Conservation (phyloP, 2,329 filamentous ascomycete genomes). For the Aspergillus nomiae region DNA sequence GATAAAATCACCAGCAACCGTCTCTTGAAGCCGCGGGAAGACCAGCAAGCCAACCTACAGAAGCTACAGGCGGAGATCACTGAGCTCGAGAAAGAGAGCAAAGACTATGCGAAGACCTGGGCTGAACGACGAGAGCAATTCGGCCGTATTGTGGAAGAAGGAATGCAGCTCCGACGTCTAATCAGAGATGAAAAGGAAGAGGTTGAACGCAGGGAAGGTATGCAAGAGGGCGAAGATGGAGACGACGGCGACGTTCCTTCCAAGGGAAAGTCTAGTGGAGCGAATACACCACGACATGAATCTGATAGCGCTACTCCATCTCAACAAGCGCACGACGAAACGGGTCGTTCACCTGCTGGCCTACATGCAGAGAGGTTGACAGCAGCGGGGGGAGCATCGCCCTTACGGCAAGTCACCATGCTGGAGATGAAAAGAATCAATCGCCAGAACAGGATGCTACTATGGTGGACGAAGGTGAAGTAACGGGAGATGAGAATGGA, state of each 20-base stretch:
- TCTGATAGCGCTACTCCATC: conserved; percentile 47
- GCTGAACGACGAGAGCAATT: conserved; percentile 83
- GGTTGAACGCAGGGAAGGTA: conserved; percentile 82
- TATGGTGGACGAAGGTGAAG: conserved; percentile 58
- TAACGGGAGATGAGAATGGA: conserved; percentile 37
- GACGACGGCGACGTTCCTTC: conserved; percentile 55
- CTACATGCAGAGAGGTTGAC: conserved; percentile 36
- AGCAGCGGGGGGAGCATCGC: conserved; percentile 37
- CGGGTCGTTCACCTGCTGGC: conserved; percentile 23
- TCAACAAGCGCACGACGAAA: conserved; percentile 37
- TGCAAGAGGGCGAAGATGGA: conserved; percentile 65
- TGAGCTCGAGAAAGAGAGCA: conserved; percentile 81
- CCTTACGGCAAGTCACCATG: conserved; percentile 40
- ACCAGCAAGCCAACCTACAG: conserved; percentile 73
- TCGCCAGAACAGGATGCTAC: conserved; percentile 55
- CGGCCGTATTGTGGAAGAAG: conserved; percentile 84
- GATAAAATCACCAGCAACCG: conserved; percentile 83
- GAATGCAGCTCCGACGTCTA: conserved; percentile 78
- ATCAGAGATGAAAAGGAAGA: conserved; percentile 97
- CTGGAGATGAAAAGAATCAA: conserved; percentile 40
- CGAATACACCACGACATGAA: conserved; percentile 53
- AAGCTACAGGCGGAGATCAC: conserved; percentile 88
- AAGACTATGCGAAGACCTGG: conserved; percentile 81
- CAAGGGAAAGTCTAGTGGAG: conserved; percentile 49
- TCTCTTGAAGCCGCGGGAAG: conserved; percentile 77